Evolutionary conservation across 768 basidiomycete species (phyloP), one percentile per base, ranked within the genome.

Genomic region (Cyclocybe aegerita): DNA sequence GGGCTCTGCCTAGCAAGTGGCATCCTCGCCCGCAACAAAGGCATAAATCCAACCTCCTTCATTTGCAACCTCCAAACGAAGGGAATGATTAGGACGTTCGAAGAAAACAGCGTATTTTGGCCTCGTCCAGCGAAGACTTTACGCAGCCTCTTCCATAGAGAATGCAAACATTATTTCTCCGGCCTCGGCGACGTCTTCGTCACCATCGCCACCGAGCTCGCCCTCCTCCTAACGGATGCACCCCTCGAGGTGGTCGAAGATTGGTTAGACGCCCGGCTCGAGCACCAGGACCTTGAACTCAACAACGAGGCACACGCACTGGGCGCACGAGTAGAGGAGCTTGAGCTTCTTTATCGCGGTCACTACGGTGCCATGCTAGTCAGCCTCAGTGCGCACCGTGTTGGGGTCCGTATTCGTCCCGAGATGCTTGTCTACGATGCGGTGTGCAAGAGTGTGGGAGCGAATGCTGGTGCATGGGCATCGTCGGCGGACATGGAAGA

Each of bases 1-100:
- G 53, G 53, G 34, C 31, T 54, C 23, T 54, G 53, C 17, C 42
- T 54, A 10, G 53, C 53, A 3, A 29, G 1, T 15, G 53, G 53
- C 8, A 44, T 54, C 34, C 48, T 54, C 2, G 48, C 48, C n/a
- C 48, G 48, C 9, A 54, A 49, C 48, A 54, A 54, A 31, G 52
- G 52, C 17, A 15, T 54, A 12, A 39, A 45, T 15, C 52, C 48
- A 11, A n/a, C 42, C 23, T 39, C 48, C 7, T 32, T 54, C 48
- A 41, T 49, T 30, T 54, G 47, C 48, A 44, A 54, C 49, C 52
- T 49, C 23, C 35, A 36, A 10, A 43, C 16, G 33, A 48, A 48
- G 30, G 46, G 46, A 7, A 49, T 34, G 17, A 40, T 49, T 15
- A 16, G 11, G 15, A 9, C 12, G 10, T 49, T 54, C 52, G 48